These are phyloP conservation scores for Amanita inopinata DNA, from an alignment of 768 basidiomycete species.

Conservation along the genomic window DNA sequence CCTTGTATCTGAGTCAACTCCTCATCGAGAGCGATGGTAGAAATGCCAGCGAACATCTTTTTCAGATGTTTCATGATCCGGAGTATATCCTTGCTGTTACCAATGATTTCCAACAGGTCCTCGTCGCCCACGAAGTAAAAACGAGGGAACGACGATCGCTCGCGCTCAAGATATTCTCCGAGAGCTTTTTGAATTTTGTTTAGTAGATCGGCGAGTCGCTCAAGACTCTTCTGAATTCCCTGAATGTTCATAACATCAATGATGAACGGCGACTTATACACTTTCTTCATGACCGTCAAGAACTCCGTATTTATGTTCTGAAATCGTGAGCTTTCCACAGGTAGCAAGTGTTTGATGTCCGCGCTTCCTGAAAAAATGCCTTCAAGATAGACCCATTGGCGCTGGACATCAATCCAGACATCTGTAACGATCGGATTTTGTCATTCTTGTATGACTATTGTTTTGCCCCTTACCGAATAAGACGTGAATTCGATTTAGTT, in stretches of 20 bases:
- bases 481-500: slow-evolving; percentile 92
- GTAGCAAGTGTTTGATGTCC: slow-evolving; percentile 97
- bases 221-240: slow-evolving; percentile 93
- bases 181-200: slow-evolving; percentile 99
- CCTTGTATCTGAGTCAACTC: slow-evolving; percentile 83
- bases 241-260: slow-evolving; percentile 95
- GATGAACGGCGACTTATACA: slow-evolving; percentile 97
- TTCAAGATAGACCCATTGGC: slow-evolving; percentile 99
- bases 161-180: slow-evolving; percentile 96
- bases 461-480: slow-evolving; percentile 64
- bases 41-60: slow-evolving; percentile 99
- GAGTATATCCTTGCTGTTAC: slow-evolving; percentile 97
- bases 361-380: slow-evolving; percentile 99
- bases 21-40: slow-evolving; percentile 80
- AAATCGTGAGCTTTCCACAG: slow-evolving; percentile 95
- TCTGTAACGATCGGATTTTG: slow-evolving; percentile 34
- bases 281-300: slow-evolving; percentile 97
- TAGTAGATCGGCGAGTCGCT: slow-evolving; percentile 90
- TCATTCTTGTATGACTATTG: background rate
- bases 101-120: slow-evolving; percentile 96
- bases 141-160: slow-evolving; percentile 95
- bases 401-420: slow-evolving; percentile 98
- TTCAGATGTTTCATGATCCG: slow-evolving; percentile 99
- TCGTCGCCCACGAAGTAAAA: slow-evolving; percentile 99
- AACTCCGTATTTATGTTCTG: slow-evolving; percentile 99